phyloP scores from a whole-genome alignment of 1,139 yeast species.

The Geotrichum aggregatum region DNA sequence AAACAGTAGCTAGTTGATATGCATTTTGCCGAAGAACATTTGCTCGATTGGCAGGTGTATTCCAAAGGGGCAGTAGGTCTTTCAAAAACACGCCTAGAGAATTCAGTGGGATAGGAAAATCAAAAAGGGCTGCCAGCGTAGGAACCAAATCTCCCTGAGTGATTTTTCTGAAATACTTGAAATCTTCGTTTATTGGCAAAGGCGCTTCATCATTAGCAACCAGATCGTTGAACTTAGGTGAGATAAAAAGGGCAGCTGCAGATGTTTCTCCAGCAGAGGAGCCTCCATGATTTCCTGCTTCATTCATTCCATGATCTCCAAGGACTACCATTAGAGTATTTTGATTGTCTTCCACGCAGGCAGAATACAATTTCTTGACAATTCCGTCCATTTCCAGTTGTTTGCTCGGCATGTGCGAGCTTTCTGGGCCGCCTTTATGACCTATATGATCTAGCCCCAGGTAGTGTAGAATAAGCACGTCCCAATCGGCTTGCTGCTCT shows the following conservation, averaged over 20 bases:
- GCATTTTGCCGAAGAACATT: constrained; percentile 56
- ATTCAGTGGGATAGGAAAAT: constrained; percentile 81
- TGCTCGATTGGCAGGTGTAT: constrained; percentile 33
- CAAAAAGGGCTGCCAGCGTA: constrained; percentile 65
- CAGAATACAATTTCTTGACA: constrained; percentile 50
- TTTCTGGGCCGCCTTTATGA: constrained; percentile 88
- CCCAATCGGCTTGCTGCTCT: constrained; percentile 53
- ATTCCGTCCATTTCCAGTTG: constrained; percentile 82
- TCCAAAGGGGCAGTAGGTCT: constrained; percentile 54
- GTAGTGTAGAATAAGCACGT: constrained; percentile 80
- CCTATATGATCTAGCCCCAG: constrained; percentile 96
- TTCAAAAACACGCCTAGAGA: constrained; percentile 70
- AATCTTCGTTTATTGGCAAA: constrained; percentile 48
- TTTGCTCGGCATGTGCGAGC: constrained; percentile 73
- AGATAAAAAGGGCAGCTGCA: constrained; percentile 68
- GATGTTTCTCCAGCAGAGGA: constrained; percentile 89
- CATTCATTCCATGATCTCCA: constrained; percentile 94
- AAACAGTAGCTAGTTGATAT: constrained; percentile 46
- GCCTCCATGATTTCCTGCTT: constrained; percentile 93
- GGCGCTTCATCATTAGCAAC: constrained; percentile 29
- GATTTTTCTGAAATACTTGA: constrained; percentile 49
- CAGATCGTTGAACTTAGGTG: constrained; percentile 50
- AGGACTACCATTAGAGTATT: constrained; percentile 66
- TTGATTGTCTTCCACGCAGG: constrained; percentile 41
- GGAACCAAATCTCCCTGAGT: constrained; percentile 90